Percentiles rank a stretch among this genome's conserved stretches.
Conservation (phyloP, 495 filamentous ascomycete species). For the Talaromyces adpressus region DNA sequence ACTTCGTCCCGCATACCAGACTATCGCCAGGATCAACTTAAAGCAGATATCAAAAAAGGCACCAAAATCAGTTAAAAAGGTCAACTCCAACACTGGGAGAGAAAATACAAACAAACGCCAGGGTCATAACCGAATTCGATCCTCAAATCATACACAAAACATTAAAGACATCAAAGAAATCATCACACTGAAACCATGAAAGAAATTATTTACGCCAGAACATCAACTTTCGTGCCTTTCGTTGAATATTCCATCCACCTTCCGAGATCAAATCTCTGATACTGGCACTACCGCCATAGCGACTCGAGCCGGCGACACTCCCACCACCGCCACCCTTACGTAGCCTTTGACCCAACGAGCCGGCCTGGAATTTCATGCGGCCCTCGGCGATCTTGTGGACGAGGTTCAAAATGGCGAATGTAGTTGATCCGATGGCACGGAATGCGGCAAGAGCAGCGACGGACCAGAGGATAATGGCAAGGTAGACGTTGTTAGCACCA, state of each 20-base stretch:
- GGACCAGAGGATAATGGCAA: constrained; percentile 87
- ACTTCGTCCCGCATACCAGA: background rate
- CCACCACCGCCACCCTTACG: constrained; percentile 19
- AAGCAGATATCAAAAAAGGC: background rate
- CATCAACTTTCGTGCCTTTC: constrained; percentile 31
- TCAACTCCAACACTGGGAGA: background rate
- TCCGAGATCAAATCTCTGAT: constrained; percentile 33
- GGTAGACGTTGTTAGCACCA: constrained; percentile 80
- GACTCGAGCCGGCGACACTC: constrained; percentile 20
- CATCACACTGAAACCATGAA: background rate
- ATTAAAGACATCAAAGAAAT: background rate
- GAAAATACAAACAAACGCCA: constrained; percentile 4
- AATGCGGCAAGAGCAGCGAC: constrained; percentile 83
- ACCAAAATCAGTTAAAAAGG: background rate
- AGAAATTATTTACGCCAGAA: constrained; percentile 37
- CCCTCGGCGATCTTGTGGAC: constrained; percentile 84
- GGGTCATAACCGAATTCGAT: background rate
- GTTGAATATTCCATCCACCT: constrained; percentile 27
- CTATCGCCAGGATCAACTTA: background rate
- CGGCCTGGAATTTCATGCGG: constrained; percentile 55
- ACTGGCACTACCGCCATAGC: constrained; percentile 27
- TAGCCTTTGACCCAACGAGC: constrained; percentile 23
- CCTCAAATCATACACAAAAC: constrained; percentile 4
- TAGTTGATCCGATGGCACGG: constrained; percentile 69
- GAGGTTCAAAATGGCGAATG: constrained; percentile 74